Evolutionary conservation across 495 filamentous ascomycete genomes (phyloP), one percentile per base, ranked within the genome.

Genomic region (Clohesyomyces aquaticus): DNA sequence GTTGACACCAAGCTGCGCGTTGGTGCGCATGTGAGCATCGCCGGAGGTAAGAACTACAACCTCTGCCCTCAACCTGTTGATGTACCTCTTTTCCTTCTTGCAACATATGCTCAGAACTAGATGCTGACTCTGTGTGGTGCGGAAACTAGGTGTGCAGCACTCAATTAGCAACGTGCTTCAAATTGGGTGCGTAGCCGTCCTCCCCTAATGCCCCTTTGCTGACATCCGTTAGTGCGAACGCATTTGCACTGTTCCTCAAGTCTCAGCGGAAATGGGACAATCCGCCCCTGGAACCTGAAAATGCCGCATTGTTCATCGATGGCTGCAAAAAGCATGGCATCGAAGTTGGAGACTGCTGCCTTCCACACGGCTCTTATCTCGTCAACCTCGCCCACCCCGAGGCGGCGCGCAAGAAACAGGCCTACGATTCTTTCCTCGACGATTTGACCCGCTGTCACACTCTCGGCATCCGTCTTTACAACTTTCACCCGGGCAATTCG

Each of bases 251-350:
- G 21, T 98, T 98, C 76, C 82, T 98, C 58, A 98, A 98, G 72
- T 94, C 89, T 0, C 95, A 98, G 73, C 85, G 91, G 42, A 97
- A 95, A 78, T 98, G 94, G 94, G 78, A 81, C n/a, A 93, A 88
- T 67, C 92, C 93, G 0, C 82, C 88, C 11, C 78, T 98, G 1
- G 80, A 87, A 28, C 75, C 84, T 56, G 86, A 91, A 18, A 82
- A 87, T 35, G 74, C 79, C 49, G 80, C 86, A 29, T 79, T 84
- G 18, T 98, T 96, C 78, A 80, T 78, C 57, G 76, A 79, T 25
- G 76, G 84, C 27, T 91, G 88, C 66, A 76, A 79, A 35, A 79
- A 89, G 65, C 85, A 96, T 70, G 77, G 80, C 27, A 96, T 93
- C 73, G 85, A 95, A 70, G 82, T 85, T 75, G 47, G 79, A 79